Base-by-base conservation (phyloP, 2,329 filamentous ascomycete species). In the Alternaria longipes region DNA sequence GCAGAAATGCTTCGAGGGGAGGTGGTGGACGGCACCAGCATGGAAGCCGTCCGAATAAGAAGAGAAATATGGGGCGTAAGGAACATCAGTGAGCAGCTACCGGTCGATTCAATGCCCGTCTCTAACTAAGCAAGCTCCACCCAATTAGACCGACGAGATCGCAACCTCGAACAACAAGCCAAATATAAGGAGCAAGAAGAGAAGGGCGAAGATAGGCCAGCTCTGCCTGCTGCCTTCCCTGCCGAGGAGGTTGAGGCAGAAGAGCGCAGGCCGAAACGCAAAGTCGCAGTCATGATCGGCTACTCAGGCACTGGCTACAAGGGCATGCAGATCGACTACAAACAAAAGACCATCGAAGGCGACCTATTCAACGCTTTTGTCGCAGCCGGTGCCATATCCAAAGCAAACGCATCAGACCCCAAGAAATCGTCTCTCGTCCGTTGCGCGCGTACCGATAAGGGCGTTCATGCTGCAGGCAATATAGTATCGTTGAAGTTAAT, bases 281-380 rank as follows among this genome's bases (percentile, higher is more conserved):
- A 99, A 83, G 94, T 97, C 51, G 95, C 94, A 41, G 93, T 99
- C 32, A 83, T 98, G 84, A 90, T 99, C 70, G 95, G 95, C 16
- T 99, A 99, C 79, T 93, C 94, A 6, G 95, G 95, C 51, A 97
- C 93, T 9, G 95, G 95, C 16, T 99, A 99, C 84, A 94, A 93
- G 81, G 95, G 95, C 73, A 96, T 99, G 90, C 95, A 99, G 81
- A 91, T 99, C 74, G 85, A 83, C 66, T 76, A 80, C 67, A 81
- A 89, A 66, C 89, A 97, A 75, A 94, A 93, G 82, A 99, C 94
- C 0, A 98, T 99, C 66, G 95, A 99, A 81, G 92, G 94, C 44
- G 95, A 99, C 71, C 84, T 99, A 3, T 99, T 99, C 81, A 87
- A 89, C 32, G 95, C 95, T 3, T 94, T 99, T 70, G 91, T 99